phyloP scores from a whole-genome alignment of 2,329 filamentous ascomycete genomes.

The Cercospora sesami region DNA sequence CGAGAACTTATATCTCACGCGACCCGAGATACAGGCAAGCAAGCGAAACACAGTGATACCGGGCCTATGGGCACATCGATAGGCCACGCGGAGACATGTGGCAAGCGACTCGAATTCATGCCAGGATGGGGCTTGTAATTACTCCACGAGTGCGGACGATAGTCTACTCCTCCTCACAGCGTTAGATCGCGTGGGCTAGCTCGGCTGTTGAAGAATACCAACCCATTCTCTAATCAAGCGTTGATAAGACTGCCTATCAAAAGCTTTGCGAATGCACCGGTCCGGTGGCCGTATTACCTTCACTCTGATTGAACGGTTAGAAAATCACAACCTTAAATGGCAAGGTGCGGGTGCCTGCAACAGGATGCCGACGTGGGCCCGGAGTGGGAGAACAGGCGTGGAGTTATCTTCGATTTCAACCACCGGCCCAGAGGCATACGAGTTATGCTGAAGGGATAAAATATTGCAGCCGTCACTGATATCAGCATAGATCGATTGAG shows the following conservation, averaged over 20 bases:
- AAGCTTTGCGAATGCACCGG: slow-evolving; percentile 1
- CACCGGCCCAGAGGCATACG: slow-evolving; percentile 6
- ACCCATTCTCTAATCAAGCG: background rate
- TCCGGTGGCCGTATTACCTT: slow-evolving; percentile 5
- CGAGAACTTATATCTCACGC: background rate
- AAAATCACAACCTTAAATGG: background rate
- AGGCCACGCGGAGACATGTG: slow-evolving; percentile 5
- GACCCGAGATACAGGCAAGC: background rate
- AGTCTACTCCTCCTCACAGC: background rate
- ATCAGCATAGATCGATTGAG: background rate
- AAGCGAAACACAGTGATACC: slow-evolving; percentile 1
- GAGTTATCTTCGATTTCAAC: background rate
- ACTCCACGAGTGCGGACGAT: background rate
- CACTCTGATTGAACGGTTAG: background rate
- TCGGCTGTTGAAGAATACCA: background rate
- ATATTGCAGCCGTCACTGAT: background rate
- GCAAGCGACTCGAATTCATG: background rate
- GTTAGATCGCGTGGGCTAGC: background rate
- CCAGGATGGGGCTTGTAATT: background rate
- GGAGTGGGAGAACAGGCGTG: background rate
- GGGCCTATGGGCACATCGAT: background rate
- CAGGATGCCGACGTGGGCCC: background rate
- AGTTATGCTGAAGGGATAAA: background rate
- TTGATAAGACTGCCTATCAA: slow-evolving; percentile 6
- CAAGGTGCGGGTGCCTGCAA: background rate